Percentiles rank a stretch among this genome's conserved stretches.
These are phyloP conservation scores for Solanum piurae DNA, from an alignment of 257 asterid genomes.

Conservation along the genomic window DNA sequence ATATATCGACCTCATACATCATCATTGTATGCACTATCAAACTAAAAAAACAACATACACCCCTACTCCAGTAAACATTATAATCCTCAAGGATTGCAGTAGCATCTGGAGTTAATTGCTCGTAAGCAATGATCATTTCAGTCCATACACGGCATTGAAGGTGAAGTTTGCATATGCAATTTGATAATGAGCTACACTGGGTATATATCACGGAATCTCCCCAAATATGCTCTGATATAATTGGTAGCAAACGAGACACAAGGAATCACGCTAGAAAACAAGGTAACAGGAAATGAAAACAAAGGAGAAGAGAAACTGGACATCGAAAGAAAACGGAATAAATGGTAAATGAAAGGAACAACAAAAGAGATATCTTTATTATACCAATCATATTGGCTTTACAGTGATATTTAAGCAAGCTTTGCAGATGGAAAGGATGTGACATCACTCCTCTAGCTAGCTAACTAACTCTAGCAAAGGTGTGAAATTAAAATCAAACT, in stretches of 20 bases:
- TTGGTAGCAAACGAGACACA: neutral
- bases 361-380: neutral
- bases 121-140: no score
- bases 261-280: neutral
- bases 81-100: no score
- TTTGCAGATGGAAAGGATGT: neutral
- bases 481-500: neutral
- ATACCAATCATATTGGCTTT: neutral
- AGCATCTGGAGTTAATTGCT: no score
- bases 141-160: neutral
- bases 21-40: no score
- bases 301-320: neutral
- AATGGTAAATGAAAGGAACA: neutral
- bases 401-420: neutral
- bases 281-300: neutral
- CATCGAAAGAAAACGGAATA: neutral
- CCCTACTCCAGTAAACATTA: no score
- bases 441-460: neutral
- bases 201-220: neutral
- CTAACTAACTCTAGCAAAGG: neutral
- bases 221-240: neutral
- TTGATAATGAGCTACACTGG: neutral
- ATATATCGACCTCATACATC: no score
- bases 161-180: neutral
- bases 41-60: no score